Conservation (phyloP, 2,329 filamentous ascomycete genomes). For the Dryadomyces quercivorus region DNA sequence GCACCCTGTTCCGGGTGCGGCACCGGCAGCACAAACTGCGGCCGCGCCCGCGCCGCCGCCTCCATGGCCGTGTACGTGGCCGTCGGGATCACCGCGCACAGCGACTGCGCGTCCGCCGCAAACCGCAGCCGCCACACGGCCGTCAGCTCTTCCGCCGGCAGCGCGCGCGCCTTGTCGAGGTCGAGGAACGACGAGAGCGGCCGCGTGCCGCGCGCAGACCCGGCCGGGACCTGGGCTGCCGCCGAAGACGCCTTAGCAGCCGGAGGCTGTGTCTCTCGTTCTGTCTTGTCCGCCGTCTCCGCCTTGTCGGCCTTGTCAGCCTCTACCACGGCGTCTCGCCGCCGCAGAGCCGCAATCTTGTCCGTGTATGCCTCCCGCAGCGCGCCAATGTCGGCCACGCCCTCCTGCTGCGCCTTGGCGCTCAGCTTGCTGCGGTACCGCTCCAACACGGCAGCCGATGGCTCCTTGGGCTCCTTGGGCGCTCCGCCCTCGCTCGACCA, state of each 20-base stretch:
- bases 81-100: conserved; percentile 74
- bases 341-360: conserved; percentile 62
- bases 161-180: conserved; percentile 58
- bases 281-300: neutral
- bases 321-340: conserved; percentile 45
- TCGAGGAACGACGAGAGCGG: conserved; percentile 51
- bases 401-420: conserved; percentile 63
- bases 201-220: conserved; percentile 19
- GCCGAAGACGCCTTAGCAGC: too few relatives aligned
- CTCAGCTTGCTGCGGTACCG: conserved; percentile 83
- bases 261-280: too few relatives aligned
- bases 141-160: conserved; percentile 73
- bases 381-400: conserved; percentile 57
- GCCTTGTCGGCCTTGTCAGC: too few relatives aligned
- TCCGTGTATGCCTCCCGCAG: conserved; percentile 76
- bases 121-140: conserved; percentile 85
- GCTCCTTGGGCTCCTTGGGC: neutral
- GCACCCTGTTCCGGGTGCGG: conserved; percentile 57
- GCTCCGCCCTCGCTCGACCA: neutral
- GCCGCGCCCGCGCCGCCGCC: conserved; percentile 57
- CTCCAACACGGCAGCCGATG: conserved; percentile 49
- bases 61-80: conserved; percentile 64
- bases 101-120: conserved; percentile 55
- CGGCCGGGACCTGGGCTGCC: too few relatives aligned
- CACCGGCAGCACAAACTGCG: conserved; percentile 84